These are phyloP conservation scores for Debaryomyces tyrocola DNA, from an alignment of 805 yeast species.

Conservation along the genomic window DNA sequence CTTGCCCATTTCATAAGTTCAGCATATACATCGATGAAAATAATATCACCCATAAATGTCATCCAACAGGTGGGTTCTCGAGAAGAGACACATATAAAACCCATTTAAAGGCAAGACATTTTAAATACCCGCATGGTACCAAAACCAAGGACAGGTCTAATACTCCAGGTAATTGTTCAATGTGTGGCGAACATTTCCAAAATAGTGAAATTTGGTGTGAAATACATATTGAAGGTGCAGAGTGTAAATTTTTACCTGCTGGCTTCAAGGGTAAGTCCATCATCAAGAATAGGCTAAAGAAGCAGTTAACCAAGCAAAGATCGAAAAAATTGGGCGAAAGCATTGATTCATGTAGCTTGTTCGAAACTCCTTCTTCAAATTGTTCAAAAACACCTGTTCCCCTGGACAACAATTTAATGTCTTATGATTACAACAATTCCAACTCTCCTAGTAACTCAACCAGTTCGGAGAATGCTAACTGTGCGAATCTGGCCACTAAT, in stretches of 20 bases:
- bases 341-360: slow-evolving; percentile 6
- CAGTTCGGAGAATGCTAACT: slow-evolving; percentile 6
- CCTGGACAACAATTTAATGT: background rate
- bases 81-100: slow-evolving; percentile 61
- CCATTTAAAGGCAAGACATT: slow-evolving; percentile 57
- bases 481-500: slow-evolving; percentile 2
- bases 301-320: slow-evolving; percentile 27
- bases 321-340: slow-evolving; percentile 5
- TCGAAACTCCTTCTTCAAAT: slow-evolving; percentile 9
- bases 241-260: slow-evolving; percentile 45
- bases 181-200: slow-evolving; percentile 51
- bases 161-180: slow-evolving; percentile 52
- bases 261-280: slow-evolving; percentile 46
- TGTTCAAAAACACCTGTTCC: slow-evolving; percentile 9
- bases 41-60: slow-evolving; percentile 47
- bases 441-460: slow-evolving; percentile 10
- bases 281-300: slow-evolving; percentile 42
- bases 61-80: slow-evolving; percentile 58
- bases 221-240: slow-evolving; percentile 49
- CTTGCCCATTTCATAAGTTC: slow-evolving; percentile 51
- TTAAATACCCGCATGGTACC: slow-evolving; percentile 57
- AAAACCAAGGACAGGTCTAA: slow-evolving; percentile 43
- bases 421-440: slow-evolving; percentile 7
- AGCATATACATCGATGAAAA: slow-evolving; percentile 39
- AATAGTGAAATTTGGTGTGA: slow-evolving; percentile 54